Conservation (phyloP, 2,329 filamentous ascomycete species). For the Pseudogymnoascus sp. region DNA sequence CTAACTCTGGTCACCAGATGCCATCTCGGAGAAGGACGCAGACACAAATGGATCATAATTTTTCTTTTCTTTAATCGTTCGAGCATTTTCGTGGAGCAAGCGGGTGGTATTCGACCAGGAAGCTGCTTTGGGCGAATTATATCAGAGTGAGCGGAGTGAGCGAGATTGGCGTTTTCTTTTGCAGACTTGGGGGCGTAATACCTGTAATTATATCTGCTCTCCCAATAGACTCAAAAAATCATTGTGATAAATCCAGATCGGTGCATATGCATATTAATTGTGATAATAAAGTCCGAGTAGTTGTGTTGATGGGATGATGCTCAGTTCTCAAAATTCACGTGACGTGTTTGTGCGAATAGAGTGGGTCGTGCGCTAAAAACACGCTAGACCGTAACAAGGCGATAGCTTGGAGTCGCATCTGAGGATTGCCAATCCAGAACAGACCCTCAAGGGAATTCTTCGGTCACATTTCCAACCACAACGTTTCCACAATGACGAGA, state of each 20-base stretch:
- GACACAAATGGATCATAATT: background rate
- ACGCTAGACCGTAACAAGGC: slow-evolving; percentile 1
- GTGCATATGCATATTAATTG: background rate
- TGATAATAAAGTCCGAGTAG: background rate
- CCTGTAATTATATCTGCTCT: slow-evolving; percentile 7
- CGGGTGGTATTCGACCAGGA: slow-evolving; percentile 1
- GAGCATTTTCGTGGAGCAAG: slow-evolving; percentile 6
- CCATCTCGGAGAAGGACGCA: background rate
- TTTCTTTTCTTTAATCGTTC: background rate
- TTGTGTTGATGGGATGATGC: background rate
- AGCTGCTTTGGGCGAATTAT: slow-evolving; percentile 1
- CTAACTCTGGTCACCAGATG: background rate
- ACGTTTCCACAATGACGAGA: slow-evolving; percentile 20
- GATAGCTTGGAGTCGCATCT: slow-evolving; percentile 4
- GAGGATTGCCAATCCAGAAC: background rate
- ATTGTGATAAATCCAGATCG: background rate
- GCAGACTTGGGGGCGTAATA: slow-evolving; percentile 6
- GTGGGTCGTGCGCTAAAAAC: background rate
- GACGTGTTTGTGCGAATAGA: background rate
- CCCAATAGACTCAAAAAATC: slow-evolving; percentile 6
- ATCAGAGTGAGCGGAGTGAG: background rate
- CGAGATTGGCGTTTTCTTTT: slow-evolving; percentile 6
- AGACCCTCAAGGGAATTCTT: background rate
- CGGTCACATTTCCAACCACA: background rate
- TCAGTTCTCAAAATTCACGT: background rate